Evolutionary conservation across 345 rosid species (phyloP), one percentile per base, ranked within the genome.

Genomic region (Cardamine chenopodiifolia): DNA sequence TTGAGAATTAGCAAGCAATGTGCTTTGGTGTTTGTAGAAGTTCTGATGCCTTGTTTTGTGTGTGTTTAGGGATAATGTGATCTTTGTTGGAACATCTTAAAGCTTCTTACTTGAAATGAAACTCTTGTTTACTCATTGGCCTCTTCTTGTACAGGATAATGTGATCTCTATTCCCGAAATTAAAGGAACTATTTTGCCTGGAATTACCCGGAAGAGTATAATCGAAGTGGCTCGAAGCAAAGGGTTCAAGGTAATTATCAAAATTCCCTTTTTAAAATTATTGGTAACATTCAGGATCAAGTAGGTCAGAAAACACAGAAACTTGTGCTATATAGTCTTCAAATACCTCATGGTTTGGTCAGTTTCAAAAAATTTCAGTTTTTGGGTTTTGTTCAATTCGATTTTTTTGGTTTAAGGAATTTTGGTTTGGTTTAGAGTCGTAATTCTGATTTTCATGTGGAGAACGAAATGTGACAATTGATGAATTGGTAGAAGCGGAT

Each of bases 401-500:
- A 34, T 34, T 8, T 8, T 34, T 34, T 34, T 1, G 39, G 39
- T 34, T 42, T 42, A 42, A 42, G 17, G 47, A 42, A 1, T 5
- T 42, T 18, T 7, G 17, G 28, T 35, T 60, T 0, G 23, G 40
- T 57, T 9, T 19, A 25, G 17, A 12, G 28, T 35, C 18, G 28
- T 60, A 14, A 23, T 37, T 35, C 6, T 57, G 56, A 5, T 55
- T 59, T 53, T 71, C 83, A 92, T 92, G 97, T 92, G 61, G 94
- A 90, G 79, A 90, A 71, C 86, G 94, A 29, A 83, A 13, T 25
- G 92, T 90, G 62, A 35, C 80, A 0, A 90, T 90, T 61, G 93
- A 87, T 65, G 98, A 92, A 69, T 80, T 92, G 81, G 84, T 92
- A 29, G 88, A 85, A 62, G 96, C 98, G 2, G 98, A 90, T 57